Percentiles rank a stretch among this genome's conserved stretches.
Evolutionary conservation across 2,329 filamentous ascomycete species (phyloP).

Genomic region (Fusarium heterosporum): DNA sequence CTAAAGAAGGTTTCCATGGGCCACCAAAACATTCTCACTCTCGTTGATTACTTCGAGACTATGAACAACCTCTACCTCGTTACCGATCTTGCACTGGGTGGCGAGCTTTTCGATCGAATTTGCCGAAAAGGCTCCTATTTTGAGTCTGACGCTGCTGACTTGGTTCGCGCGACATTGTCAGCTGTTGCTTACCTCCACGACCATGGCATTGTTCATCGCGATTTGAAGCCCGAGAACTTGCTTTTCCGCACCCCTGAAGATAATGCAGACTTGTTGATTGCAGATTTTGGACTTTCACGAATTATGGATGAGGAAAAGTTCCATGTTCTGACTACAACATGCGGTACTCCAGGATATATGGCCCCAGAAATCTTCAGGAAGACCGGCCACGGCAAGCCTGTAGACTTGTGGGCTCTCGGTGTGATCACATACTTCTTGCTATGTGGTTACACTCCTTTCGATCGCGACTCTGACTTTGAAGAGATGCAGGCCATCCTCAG

Average conservation of each 20-base stretch:
- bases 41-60: slow-evolving; percentile 99
- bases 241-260: slow-evolving; percentile 97
- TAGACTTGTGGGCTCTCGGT: slow-evolving; percentile 97
- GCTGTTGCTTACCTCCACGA: slow-evolving; percentile 99
- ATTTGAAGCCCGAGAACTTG: slow-evolving; percentile 96
- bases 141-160: slow-evolving; percentile 94
- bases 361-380: slow-evolving; percentile 99
- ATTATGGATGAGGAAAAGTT: slow-evolving; percentile 99
- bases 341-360: slow-evolving; percentile 98
- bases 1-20: slow-evolving; percentile 99
- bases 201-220: slow-evolving; percentile 97
- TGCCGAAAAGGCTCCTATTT: slow-evolving; percentile 99
- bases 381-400: slow-evolving; percentile 95
- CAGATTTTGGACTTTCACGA: slow-evolving; percentile 93
- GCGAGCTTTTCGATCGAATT: slow-evolving; percentile 97
- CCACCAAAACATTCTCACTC: slow-evolving; percentile 95
- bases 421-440: slow-evolving; percentile 99
- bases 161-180: slow-evolving; percentile 93
- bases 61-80: slow-evolving; percentile 99
- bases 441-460: slow-evolving; percentile 97
- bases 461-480: slow-evolving; percentile 96
- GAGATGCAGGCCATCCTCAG: slow-evolving; percentile 99
- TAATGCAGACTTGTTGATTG: slow-evolving; percentile 95
- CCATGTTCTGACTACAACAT: slow-evolving; percentile 96
- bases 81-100: slow-evolving; percentile 94